Percentiles rank a stretch among this genome's conserved stretches.
Evolutionary conservation across 2,329 filamentous ascomycete genomes (phyloP).

Genomic region (Penicillium griseofulvum): DNA sequence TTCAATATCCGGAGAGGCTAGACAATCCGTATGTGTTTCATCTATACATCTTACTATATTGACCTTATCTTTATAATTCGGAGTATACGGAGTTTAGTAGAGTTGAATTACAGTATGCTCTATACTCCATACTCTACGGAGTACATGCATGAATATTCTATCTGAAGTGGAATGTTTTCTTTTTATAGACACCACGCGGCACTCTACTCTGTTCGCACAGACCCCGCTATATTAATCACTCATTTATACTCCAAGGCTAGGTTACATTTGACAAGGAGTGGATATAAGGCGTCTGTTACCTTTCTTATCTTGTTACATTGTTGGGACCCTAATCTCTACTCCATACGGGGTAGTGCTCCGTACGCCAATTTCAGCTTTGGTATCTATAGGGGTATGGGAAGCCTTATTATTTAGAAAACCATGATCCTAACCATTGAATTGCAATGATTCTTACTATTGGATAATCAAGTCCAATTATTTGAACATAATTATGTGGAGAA

Average conservation of each 20-base stretch:
- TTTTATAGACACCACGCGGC: not conserved
- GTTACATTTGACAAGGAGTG: not conserved
- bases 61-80: no score
- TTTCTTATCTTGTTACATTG: not conserved
- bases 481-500: no score
- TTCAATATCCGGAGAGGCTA: not conserved
- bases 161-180: not conserved
- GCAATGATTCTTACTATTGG: no score
- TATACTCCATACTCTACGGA: not conserved
- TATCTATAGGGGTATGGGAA: not conserved
- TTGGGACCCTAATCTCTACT: not conserved
- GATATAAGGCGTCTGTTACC: not conserved
- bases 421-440: no score
- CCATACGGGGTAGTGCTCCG: not conserved
- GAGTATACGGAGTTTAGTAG: no score
- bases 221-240: not conserved
- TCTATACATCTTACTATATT: not conserved
- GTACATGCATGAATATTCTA: not conserved
- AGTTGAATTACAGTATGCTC: not conserved
- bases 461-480: no score
- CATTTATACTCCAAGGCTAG: not conserved
- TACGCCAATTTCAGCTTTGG: not conserved
- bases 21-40: slow-evolving; percentile 2
- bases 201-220: not conserved
- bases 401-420: no score